Evolutionary conservation across 2,329 filamentous ascomycete species (phyloP).

Genomic region (Epichloe gansuensis): DNA sequence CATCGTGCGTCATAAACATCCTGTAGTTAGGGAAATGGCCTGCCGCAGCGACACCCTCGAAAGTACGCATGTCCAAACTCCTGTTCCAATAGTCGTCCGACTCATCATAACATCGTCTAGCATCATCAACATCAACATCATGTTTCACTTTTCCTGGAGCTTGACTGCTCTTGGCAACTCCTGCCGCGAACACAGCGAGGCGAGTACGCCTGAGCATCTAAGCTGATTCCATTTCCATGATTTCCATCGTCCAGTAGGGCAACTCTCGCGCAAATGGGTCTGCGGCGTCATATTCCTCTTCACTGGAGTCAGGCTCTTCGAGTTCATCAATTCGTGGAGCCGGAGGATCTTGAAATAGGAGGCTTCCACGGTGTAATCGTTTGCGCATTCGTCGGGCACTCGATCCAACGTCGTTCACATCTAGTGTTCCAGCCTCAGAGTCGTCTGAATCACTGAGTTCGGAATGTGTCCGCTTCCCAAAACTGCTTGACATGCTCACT

Average conservation of each 20-base stretch:
- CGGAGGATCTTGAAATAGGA: slow-evolving; percentile 38
- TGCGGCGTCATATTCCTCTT: slow-evolving; percentile 29
- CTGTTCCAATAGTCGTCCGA: not conserved
- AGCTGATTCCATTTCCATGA: slow-evolving; percentile 35
- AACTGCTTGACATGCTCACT: slow-evolving; percentile 40
- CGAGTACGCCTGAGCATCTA: slow-evolving; percentile 8
- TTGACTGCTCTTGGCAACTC: not conserved
- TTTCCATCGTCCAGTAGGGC: slow-evolving; percentile 37
- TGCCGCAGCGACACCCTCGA: not conserved
- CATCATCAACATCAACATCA: not conserved
- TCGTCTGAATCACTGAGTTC: slow-evolving; percentile 41
- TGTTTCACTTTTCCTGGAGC: not conserved
- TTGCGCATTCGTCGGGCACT: slow-evolving; percentile 36
- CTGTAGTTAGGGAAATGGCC: not conserved
- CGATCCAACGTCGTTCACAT: slow-evolving; percentile 31
- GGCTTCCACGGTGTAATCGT: slow-evolving; percentile 32
- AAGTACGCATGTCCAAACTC: not conserved
- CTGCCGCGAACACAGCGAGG: not conserved
- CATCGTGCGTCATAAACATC: not conserved
- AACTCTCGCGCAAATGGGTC: slow-evolving; percentile 35
- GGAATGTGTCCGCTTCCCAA: slow-evolving; percentile 42
- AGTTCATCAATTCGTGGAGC: slow-evolving; percentile 40
- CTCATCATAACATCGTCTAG: not conserved
- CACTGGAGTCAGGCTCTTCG: slow-evolving; percentile 38
- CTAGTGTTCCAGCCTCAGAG: slow-evolving; percentile 25